A percentile compares a stretch with the other conserved stretches of the same genome.
These are phyloP conservation scores for Zizania latifolia DNA, from an alignment of 176 grass and related monocot species.

Conservation along the genomic window DNA sequence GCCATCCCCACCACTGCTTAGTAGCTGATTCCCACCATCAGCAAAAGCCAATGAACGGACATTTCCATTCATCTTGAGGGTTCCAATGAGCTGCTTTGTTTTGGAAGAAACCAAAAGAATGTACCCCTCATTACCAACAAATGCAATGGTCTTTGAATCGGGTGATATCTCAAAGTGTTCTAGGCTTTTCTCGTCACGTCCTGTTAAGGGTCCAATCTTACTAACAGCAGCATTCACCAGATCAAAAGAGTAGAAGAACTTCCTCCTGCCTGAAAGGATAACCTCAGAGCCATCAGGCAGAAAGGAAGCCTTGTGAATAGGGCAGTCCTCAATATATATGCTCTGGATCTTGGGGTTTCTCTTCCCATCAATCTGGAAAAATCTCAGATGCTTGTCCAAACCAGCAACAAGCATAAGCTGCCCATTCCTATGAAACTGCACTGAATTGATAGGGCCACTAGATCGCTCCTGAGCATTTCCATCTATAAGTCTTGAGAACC, in stretches of 20 bases:
- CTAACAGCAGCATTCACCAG: constrained; percentile 57
- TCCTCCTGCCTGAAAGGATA: constrained; percentile 67
- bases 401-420: constrained; percentile 71
- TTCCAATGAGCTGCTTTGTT: constrained; percentile 77
- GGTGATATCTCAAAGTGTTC: constrained; percentile 81
- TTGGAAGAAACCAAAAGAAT: constrained; percentile 75
- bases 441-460: constrained; percentile 62
- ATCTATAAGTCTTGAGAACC: constrained; percentile 70
- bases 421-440: constrained; percentile 82
- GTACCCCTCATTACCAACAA: constrained; percentile 78
- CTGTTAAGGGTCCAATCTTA: constrained; percentile 63
- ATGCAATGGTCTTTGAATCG: constrained; percentile 78
- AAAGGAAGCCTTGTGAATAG: constrained; percentile 59
- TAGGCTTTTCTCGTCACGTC: constrained; percentile 74
- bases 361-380: constrained; percentile 85
- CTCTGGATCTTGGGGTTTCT: constrained; percentile 65
- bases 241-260: constrained; percentile 85
- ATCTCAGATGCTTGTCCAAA: constrained; percentile 56
- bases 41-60: constrained; percentile 67
- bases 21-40: constrained; percentile 49
- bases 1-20: constrained; percentile 69
- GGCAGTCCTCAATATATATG: constrained; percentile 67
- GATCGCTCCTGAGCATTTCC: constrained; percentile 60
- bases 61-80: constrained; percentile 83
- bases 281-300: constrained; percentile 75